phyloP scores from a whole-genome alignment of 2,329 filamentous ascomycete genomes.

The Arachnopeziza araneosa region DNA sequence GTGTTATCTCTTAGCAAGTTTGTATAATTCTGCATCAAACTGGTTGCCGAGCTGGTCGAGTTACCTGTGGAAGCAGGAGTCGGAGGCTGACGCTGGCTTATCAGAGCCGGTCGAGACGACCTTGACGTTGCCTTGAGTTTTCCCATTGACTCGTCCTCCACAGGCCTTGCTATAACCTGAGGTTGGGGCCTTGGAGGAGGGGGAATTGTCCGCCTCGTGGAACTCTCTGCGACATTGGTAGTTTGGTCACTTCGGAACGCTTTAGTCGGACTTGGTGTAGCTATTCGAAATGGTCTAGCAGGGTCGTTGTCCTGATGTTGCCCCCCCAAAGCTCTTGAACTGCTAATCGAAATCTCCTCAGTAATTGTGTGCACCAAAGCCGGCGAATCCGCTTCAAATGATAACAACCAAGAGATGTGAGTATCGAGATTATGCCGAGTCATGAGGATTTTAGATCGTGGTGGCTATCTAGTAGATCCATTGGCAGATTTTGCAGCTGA shows the following conservation, averaged over 20 bases:
- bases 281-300: slow-evolving; percentile 5
- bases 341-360: slow-evolving; percentile 4
- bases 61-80: slow-evolving; percentile 28
- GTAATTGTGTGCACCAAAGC: slow-evolving; percentile 11
- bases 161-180: slow-evolving; percentile 6
- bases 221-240: slow-evolving; percentile 21
- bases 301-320: slow-evolving; percentile 10
- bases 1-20: slow-evolving; percentile 17
- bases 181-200: slow-evolving; percentile 12
- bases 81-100: slow-evolving; percentile 27
- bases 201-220: slow-evolving; percentile 20
- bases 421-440: slow-evolving; percentile 31
- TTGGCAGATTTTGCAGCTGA: slow-evolving; percentile 8
- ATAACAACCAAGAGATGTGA: slow-evolving; percentile 32
- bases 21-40: slow-evolving; percentile 20
- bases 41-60: slow-evolving; percentile 16
- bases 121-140: slow-evolving; percentile 25
- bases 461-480: slow-evolving; percentile 17
- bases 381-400: slow-evolving; percentile 23
- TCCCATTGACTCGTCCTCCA: slow-evolving; percentile 24
- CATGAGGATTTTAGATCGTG: slow-evolving; percentile 26
- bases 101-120: slow-evolving; percentile 21
- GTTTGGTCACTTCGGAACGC: slow-evolving; percentile 11
- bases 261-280: slow-evolving; percentile 7
- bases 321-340: slow-evolving; percentile 1